Evolutionary conservation across 192 early-diverging fungal species (phyloP).

Genomic region (Coemansia javaensis): DNA sequence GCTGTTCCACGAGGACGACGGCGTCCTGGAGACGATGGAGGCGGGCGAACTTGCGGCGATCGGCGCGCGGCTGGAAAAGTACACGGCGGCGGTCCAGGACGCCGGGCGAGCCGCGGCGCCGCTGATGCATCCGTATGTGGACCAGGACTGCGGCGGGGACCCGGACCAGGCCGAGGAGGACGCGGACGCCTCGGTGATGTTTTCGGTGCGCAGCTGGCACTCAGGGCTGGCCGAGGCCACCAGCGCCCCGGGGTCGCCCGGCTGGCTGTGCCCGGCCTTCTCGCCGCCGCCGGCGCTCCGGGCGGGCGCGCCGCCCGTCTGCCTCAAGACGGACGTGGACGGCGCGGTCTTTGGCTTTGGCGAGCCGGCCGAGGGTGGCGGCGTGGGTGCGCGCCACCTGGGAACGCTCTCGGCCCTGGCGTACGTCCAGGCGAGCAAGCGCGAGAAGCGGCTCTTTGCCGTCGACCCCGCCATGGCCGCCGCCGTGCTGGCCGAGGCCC

Average conservation of each 20-base stretch:
- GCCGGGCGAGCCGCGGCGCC: neutral
- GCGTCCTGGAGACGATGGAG: slow-evolving; percentile 61
- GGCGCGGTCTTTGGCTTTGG: slow-evolving; percentile 58
- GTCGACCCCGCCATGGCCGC: slow-evolving; percentile 50
- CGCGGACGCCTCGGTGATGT: slow-evolving; percentile 16
- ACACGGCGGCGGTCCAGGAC: slow-evolving; percentile 47
- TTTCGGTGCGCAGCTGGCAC: slow-evolving; percentile 36
- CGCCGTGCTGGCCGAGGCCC: slow-evolving; percentile 39
- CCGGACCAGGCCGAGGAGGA: slow-evolving; percentile 24
- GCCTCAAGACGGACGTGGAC: slow-evolving; percentile 65
- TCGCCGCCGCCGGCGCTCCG: neutral
- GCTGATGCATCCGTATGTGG: slow-evolving; percentile 17
- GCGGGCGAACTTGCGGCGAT: slow-evolving; percentile 57
- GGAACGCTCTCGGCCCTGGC: slow-evolving; percentile 65
- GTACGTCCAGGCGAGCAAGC: slow-evolving; percentile 72
- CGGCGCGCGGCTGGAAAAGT: slow-evolving; percentile 56
- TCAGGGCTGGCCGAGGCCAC: slow-evolving; percentile 38
- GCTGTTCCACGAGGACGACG: slow-evolving; percentile 58
- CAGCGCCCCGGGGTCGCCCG: slow-evolving; percentile 51
- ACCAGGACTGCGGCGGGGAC: slow-evolving; percentile 27
- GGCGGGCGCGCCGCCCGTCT: slow-evolving; percentile 49
- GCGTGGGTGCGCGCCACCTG: slow-evolving; percentile 35
- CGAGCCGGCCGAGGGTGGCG: slow-evolving; percentile 3
- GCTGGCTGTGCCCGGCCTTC: slow-evolving; percentile 59
- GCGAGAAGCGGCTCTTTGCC: slow-evolving; percentile 60